A percentile compares a stretch with the other conserved stretches of the same genome.
These are phyloP conservation scores for Hypoxylon perforatum DNA, from an alignment of 495 filamentous ascomycete genomes.

Conservation along the genomic window DNA sequence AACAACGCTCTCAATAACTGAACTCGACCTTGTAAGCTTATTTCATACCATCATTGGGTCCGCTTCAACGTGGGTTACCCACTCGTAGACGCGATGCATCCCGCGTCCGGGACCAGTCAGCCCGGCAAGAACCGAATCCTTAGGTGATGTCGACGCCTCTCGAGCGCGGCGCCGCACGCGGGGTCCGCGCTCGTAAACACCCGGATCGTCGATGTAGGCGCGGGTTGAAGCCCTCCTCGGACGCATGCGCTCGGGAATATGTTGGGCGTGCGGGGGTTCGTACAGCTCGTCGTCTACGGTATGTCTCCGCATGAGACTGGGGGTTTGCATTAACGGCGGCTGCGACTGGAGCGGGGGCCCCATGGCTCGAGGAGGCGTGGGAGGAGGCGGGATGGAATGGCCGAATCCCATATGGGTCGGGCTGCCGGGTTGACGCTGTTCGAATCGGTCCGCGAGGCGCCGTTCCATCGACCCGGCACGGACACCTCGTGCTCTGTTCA, in stretches of 20 bases:
- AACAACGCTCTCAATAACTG: slow-evolving; percentile 10
- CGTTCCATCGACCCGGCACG: slow-evolving; percentile 56
- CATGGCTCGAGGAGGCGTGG: slow-evolving; percentile 45
- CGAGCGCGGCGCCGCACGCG: slow-evolving; percentile 39
- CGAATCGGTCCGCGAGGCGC: slow-evolving; percentile 56
- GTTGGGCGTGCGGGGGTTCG: slow-evolving; percentile 35
- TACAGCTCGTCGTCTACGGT: slow-evolving; percentile 58
- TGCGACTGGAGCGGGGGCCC: slow-evolving; percentile 39
- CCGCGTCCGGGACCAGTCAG: slow-evolving; percentile 57
- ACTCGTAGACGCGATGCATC: slow-evolving; percentile 59
- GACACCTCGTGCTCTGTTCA: slow-evolving; percentile 46
- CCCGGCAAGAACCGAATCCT: slow-evolving; percentile 56
- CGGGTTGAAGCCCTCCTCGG: slow-evolving; percentile 35
- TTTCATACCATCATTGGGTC: slow-evolving; percentile 29
- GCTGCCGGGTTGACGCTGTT: slow-evolving; percentile 44
- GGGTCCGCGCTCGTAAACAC: slow-evolving; percentile 27
- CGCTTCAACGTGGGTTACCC: slow-evolving; percentile 59
- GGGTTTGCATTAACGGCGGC: slow-evolving; percentile 30
- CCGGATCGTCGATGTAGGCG: slow-evolving; percentile 41
- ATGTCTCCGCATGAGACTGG: slow-evolving; percentile 48
- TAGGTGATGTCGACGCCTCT: slow-evolving; percentile 39
- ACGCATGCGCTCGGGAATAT: slow-evolving; percentile 24
- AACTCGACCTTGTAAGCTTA: slow-evolving; percentile 18
- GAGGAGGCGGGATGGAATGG: slow-evolving; percentile 41
- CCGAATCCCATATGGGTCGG: slow-evolving; percentile 42